These are phyloP conservation scores for Colletotrichum sp. DNA, from an alignment of 2,329 filamentous ascomycete species.

Conservation along the genomic window DNA sequence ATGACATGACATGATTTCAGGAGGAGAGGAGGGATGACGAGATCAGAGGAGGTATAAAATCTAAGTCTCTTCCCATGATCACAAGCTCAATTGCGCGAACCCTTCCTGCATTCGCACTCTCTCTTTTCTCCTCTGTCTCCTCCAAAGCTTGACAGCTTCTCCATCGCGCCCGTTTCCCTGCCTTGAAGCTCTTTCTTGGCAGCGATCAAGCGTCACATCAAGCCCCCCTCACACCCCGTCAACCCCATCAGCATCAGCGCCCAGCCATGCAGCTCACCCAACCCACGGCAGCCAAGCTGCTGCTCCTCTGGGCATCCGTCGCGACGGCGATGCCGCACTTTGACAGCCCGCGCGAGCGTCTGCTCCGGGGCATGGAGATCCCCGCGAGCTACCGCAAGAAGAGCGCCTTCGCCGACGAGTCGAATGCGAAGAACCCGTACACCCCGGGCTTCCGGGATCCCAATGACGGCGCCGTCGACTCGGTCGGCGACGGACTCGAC, in stretches of 20 bases:
- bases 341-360: slow-evolving; percentile 61
- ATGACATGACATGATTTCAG: background rate
- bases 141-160: background rate
- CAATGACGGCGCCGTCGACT: slow-evolving; percentile 66
- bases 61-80: background rate
- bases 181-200: background rate
- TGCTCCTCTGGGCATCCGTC: slow-evolving; percentile 14
- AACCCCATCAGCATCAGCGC: background rate
- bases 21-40: background rate
- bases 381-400: slow-evolving; percentile 45
- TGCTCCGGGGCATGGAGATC: slow-evolving; percentile 54
- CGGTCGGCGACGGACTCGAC: slow-evolving; percentile 63
- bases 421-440: slow-evolving; percentile 51
- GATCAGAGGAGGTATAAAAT: slow-evolving; percentile 7
- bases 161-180: background rate
- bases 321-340: slow-evolving; percentile 26
- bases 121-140: background rate
- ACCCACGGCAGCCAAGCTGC: slow-evolving; percentile 14
- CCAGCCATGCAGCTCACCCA: slow-evolving; percentile 18
- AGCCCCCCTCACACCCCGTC: background rate
- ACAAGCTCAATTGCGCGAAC: background rate
- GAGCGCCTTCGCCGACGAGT: slow-evolving; percentile 25
- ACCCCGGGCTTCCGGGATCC: slow-evolving; percentile 65
- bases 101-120: background rate
- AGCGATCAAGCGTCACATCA: background rate